A percentile compares a stretch with the other conserved stretches of the same genome.
Evolutionary conservation across 1,139 yeast genomes (phyloP).

Genomic region (Suhomyces terraborum): DNA sequence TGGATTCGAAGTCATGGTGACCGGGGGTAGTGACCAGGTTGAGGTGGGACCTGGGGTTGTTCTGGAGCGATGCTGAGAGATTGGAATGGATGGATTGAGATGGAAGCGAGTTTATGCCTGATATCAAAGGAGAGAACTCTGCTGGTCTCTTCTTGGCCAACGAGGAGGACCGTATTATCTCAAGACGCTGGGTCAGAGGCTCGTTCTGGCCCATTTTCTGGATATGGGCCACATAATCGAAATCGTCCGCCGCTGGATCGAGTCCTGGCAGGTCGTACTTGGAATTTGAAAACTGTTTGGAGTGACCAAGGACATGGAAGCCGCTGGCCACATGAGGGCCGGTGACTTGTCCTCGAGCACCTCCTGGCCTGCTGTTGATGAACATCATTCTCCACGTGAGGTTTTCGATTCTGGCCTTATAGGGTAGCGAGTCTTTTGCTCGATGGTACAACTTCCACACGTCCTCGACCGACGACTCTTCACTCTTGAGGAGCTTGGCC

Average conservation of each 20-base stretch:
- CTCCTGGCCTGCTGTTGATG: constrained; percentile 36
- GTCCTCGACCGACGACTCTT: constrained; percentile 52
- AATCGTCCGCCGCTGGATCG: constrained; percentile 53
- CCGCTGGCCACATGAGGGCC: too few relatives aligned
- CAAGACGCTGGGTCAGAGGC: constrained; percentile 9
- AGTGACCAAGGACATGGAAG: neutral
- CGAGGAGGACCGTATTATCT: constrained; percentile 8
- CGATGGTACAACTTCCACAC: constrained; percentile 81
- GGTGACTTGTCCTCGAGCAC: too few relatives aligned
- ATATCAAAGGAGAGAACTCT: constrained; percentile 35
- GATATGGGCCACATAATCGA: constrained; percentile 70
- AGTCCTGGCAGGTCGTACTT: constrained; percentile 14
- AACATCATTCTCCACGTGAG: constrained; percentile 86
- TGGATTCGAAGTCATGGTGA: constrained; percentile 27
- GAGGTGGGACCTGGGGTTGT: constrained; percentile 8
- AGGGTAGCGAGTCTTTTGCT: constrained; percentile 78
- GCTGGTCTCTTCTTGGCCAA: constrained; percentile 36
- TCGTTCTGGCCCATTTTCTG: constrained; percentile 50
- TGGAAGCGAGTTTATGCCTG: constrained; percentile 9
- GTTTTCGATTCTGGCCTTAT: constrained; percentile 74
- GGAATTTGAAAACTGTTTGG: neutral
- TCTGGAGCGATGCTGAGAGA: constrained; percentile 20
- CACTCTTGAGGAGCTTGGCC: constrained; percentile 19
- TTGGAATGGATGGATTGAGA: constrained; percentile 17
- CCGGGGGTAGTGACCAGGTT: neutral